Conservation (phyloP, 2,329 filamentous ascomycete genomes). For the Cercospora nicotianae region DNA sequence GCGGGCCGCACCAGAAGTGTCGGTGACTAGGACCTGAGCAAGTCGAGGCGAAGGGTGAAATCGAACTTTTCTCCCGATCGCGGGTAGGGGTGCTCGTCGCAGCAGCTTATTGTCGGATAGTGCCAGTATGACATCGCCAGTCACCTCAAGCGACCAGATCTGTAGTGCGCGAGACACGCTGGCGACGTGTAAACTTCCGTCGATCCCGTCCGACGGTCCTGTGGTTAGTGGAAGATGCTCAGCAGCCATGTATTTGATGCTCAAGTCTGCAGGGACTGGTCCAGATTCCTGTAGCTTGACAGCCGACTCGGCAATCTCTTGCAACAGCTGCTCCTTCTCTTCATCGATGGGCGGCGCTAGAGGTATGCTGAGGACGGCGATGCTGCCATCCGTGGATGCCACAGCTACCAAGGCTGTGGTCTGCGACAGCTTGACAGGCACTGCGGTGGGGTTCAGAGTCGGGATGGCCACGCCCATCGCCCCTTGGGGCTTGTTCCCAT, state of each 20-base stretch:
- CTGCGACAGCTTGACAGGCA: conserved; percentile 28
- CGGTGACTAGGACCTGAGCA: conserved; percentile 53
- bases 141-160: conserved; percentile 31
- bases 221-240: conserved; percentile 9
- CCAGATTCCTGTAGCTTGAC: conserved; percentile 17
- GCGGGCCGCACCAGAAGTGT: conserved; percentile 56
- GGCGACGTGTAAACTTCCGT: conserved; percentile 23
- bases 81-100: conserved; percentile 23
- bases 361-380: conserved; percentile 57
- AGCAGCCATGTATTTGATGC: conserved; percentile 24
- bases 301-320: conserved; percentile 11
- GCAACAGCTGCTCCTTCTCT: conserved; percentile 27
- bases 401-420: conserved; percentile 52
- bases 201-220: conserved; percentile 14
- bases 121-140: conserved; percentile 22
- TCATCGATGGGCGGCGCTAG: conserved; percentile 49
- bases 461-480: conserved; percentile 33
- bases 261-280: conserved; percentile 13
- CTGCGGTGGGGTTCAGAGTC: conserved; percentile 14
- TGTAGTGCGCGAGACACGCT: conserved; percentile 24
- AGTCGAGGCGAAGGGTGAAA: conserved; percentile 33
- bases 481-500: conserved; percentile 55
- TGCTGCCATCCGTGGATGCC: conserved; percentile 58
- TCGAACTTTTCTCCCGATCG: conserved; percentile 20
- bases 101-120: conserved; percentile 17